Conservation (phyloP, 768 basidiomycete genomes). For the Russula sp. region DNA sequence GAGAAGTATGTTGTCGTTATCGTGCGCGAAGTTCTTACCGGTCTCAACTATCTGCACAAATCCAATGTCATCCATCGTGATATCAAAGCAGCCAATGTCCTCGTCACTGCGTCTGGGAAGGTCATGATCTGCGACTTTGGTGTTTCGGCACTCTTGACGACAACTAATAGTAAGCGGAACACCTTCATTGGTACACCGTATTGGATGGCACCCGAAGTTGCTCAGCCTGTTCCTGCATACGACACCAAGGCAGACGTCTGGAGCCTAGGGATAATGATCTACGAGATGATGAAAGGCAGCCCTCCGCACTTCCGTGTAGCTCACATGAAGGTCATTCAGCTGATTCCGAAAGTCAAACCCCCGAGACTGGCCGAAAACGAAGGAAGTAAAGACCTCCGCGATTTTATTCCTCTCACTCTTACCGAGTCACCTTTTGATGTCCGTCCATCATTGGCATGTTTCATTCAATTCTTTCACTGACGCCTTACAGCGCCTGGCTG, state of each 20-base stretch:
- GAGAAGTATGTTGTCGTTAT: constrained; percentile 88
- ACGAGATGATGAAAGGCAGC: constrained; percentile 94
- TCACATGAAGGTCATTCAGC: constrained; percentile 77
- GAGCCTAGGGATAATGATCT: constrained; percentile 93
- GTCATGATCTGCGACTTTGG: constrained; percentile 98
- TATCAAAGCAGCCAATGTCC: constrained; percentile 95
- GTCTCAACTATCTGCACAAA: constrained; percentile 85
- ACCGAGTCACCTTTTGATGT: constrained; percentile 77
- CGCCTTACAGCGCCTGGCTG: constrained; percentile 60
- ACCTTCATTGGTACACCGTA: constrained; percentile 97
- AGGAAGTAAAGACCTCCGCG: constrained; percentile 78
- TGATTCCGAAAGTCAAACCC: constrained; percentile 81
- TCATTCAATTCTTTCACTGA: neutral
- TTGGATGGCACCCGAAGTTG: constrained; percentile 99
- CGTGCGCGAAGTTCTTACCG: constrained; percentile 81
- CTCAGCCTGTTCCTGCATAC: constrained; percentile 81
- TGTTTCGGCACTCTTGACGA: constrained; percentile 86
- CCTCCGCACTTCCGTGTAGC: constrained; percentile 86
- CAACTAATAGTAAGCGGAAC: constrained; percentile 82
- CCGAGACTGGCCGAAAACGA: constrained; percentile 71
- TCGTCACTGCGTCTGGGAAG: constrained; percentile 80
- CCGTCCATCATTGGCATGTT: constrained; percentile 22
- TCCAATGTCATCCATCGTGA: constrained; percentile 95
- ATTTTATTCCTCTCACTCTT: constrained; percentile 79
- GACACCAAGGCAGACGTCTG: constrained; percentile 98